Percentiles rank a stretch among this genome's conserved stretches.
Evolutionary conservation across 352 stramenopile genomes (phyloP).

Genomic region (Globisporangium alternatum): DNA sequence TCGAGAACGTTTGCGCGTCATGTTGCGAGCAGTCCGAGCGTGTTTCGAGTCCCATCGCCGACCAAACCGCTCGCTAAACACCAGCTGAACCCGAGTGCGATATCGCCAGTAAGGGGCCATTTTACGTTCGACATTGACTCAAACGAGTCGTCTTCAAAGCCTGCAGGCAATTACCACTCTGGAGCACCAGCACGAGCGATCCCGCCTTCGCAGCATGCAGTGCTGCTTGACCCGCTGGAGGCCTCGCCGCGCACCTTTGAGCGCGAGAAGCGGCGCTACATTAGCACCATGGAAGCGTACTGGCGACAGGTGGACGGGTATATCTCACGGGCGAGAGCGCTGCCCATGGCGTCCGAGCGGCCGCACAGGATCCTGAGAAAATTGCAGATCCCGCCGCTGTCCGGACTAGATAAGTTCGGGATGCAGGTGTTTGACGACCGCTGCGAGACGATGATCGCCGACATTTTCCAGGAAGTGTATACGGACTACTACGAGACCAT

Average conservation of each 20-base stretch:
- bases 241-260: constrained; percentile 70
- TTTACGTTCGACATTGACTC: constrained; percentile 46
- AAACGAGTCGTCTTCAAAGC: not conserved
- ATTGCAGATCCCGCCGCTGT: constrained; percentile 65
- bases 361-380: constrained; percentile 61
- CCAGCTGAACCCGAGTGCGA: constrained; percentile 17
- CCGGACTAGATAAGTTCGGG: constrained; percentile 34
- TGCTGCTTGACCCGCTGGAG: constrained; percentile 51
- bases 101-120: constrained; percentile 22
- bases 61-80: constrained; percentile 29
- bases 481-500: constrained; percentile 74
- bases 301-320: constrained; percentile 79
- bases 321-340: constrained; percentile 35
- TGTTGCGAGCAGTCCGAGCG: constrained; percentile 55
- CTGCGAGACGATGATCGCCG: constrained; percentile 66
- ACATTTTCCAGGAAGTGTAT: constrained; percentile 78
- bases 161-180: not conserved
- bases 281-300: constrained; percentile 82
- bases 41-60: constrained; percentile 56
- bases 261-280: constrained; percentile 67
- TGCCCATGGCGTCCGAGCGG: constrained; percentile 62
- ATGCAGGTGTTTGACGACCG: constrained; percentile 57
- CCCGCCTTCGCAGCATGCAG: constrained; percentile 17
- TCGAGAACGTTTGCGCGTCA: constrained; percentile 62
- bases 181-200: constrained; percentile 5